These are phyloP conservation scores for Leishmania lainsoni DNA, from an alignment of 208 protist genomes.

Conservation along the genomic window DNA sequence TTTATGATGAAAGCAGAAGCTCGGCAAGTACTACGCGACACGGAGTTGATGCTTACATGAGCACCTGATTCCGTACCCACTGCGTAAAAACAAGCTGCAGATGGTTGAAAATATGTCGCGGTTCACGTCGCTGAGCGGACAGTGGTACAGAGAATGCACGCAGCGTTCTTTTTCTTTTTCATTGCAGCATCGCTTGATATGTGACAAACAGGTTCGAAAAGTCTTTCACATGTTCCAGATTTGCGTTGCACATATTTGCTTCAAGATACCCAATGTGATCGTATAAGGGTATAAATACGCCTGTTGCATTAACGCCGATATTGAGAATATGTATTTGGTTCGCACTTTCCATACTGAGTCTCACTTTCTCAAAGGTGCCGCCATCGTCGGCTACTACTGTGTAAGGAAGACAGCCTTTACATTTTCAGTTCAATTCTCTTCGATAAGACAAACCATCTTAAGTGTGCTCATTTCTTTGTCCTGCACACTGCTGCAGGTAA, in stretches of 20 bases:
- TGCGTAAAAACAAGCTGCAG: conserved; percentile 43
- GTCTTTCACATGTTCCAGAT: conserved; percentile 32
- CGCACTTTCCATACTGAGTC: conserved; percentile 13
- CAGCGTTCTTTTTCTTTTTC: conserved; percentile 7
- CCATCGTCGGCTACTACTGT: background rate
- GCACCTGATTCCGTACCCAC: conserved; percentile 45
- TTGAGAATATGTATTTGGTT: conserved; percentile 31
- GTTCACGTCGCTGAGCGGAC: background rate
- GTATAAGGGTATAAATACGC: conserved; percentile 14
- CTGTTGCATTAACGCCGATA: background rate
- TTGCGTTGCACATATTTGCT: conserved; percentile 27
- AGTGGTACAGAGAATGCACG: background rate
- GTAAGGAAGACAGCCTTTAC: conserved; percentile 14
- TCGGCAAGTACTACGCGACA: conserved; percentile 37
- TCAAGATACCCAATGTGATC: conserved; percentile 41
- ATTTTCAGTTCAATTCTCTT: conserved; percentile 23
- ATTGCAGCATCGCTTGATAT: conserved; percentile 16
- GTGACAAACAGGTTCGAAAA: conserved; percentile 31
- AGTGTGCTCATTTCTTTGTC: conserved; percentile 41
- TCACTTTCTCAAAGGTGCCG: conserved; percentile 27
- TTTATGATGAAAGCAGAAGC: conserved; percentile 55
- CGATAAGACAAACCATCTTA: conserved; percentile 26
- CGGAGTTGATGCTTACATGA: conserved; percentile 12
- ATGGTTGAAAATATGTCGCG: conserved; percentile 8
- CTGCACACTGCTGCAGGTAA: conserved; percentile 9